A percentile compares a stretch with the other conserved stretches of the same genome.
Conservation (phyloP, 2,329 filamentous ascomycete genomes). For the Aspergillus udagawae region DNA sequence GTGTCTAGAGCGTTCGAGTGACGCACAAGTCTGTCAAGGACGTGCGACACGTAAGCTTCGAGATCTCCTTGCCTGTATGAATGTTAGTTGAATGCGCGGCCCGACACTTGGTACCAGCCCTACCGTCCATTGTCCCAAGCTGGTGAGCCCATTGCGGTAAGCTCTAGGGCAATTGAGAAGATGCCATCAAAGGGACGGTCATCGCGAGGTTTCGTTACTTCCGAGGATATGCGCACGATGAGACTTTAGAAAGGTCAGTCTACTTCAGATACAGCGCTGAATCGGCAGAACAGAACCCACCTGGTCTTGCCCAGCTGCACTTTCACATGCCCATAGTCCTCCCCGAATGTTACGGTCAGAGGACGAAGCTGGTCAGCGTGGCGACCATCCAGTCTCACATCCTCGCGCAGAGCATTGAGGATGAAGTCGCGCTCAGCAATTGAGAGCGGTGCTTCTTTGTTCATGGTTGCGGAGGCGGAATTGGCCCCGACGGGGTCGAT, state of each 20-base stretch:
- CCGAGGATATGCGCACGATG: conserved; percentile 77
- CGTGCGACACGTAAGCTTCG: conserved; percentile 79
- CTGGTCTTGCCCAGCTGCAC: conserved; percentile 86
- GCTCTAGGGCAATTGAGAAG: conserved; percentile 86
- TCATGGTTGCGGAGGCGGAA: conserved; percentile 57
- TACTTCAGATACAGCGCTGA: background rate
- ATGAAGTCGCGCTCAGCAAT: conserved; percentile 85
- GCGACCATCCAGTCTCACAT: conserved; percentile 79
- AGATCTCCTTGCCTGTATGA: conserved; percentile 65
- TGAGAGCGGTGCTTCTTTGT: conserved; percentile 86
- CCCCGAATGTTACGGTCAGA: conserved; percentile 75
- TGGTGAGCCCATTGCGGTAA: conserved; percentile 87
- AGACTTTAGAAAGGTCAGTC: conserved; percentile 8
- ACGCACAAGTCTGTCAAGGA: conserved; percentile 90
- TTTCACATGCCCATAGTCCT: conserved; percentile 86
- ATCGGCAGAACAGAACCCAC: conserved; percentile 46
- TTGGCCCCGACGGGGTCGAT: conserved; percentile 20
- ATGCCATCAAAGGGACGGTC: conserved; percentile 94
- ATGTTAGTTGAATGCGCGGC: background rate
- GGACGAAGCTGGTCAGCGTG: conserved; percentile 74
- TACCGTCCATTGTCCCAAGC: conserved; percentile 80
- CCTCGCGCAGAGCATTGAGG: conserved; percentile 73
- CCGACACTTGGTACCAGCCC: conserved; percentile 12
- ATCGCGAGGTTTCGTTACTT: conserved; percentile 77
- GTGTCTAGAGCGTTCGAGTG: conserved; percentile 90